Percentiles rank a stretch among this genome's conserved stretches.
Evolutionary conservation across 257 asterid species (phyloP).

Genomic region (Ligustrum vulgare): DNA sequence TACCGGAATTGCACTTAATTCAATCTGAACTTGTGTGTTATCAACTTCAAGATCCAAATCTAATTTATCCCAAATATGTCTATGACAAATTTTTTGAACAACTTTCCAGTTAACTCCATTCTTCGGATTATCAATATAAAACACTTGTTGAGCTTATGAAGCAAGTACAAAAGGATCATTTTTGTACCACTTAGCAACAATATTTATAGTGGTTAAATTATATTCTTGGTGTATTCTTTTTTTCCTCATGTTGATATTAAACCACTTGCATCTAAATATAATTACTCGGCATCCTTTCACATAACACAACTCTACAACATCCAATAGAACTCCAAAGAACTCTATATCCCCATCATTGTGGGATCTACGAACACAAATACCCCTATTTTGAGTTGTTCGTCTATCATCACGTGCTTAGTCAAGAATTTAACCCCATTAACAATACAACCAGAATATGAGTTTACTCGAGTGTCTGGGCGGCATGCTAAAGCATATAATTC

Average conservation of each 20-base stretch:
- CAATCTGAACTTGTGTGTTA: too few species aligned
- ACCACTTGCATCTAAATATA: not conserved
- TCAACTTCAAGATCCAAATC: too few species aligned
- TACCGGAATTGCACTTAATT: too few species aligned
- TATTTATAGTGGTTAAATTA: not conserved
- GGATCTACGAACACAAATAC: too few species aligned
- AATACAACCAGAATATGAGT: not conserved
- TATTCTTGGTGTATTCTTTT: not conserved
- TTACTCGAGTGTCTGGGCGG: not conserved
- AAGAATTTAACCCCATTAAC: too few species aligned
- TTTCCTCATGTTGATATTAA: not conserved
- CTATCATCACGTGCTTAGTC: too few species aligned
- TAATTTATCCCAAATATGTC: too few species aligned
- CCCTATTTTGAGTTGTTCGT: too few species aligned
- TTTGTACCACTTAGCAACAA: not conserved
- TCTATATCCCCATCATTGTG: too few species aligned
- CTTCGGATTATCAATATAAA: not conserved
- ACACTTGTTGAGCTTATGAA: not conserved
- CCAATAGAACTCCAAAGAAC: not conserved
- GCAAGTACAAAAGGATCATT: not conserved
- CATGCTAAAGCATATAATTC: not conserved
- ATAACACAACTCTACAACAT: not conserved
- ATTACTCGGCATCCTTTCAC: not conserved
- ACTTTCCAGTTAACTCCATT: not conserved
- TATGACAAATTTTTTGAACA: too few species aligned